Conservation (phyloP, 805 yeast species). For the Clavispora asparagi region DNA sequence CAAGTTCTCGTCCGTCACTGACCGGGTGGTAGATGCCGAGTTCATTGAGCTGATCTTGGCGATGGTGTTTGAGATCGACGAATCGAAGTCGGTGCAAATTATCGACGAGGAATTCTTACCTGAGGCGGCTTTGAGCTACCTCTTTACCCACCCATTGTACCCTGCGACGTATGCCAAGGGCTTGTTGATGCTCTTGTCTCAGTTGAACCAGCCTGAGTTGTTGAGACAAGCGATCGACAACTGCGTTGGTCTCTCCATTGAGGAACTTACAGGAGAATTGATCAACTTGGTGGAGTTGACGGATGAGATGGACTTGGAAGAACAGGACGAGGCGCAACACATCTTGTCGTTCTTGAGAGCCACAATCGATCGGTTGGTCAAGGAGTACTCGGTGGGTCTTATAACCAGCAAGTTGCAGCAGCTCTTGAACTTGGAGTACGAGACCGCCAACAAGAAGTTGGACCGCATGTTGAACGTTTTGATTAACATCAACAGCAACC, state of each 20-base stretch:
- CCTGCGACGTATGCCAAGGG: constrained; percentile 57
- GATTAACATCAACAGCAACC: constrained; percentile 34
- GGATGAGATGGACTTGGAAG: constrained; percentile 8
- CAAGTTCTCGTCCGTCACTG: constrained; percentile 48
- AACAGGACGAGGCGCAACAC: constrained; percentile 9
- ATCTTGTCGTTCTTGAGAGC: constrained; percentile 10
- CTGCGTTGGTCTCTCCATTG: constrained; percentile 61
- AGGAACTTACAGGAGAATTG: constrained; percentile 60
- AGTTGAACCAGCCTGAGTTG: constrained; percentile 49
- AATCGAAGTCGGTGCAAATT: constrained; percentile 19
- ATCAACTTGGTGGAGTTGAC: constrained; percentile 29
- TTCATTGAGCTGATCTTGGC: constrained; percentile 46
- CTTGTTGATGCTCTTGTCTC: constrained; percentile 45
- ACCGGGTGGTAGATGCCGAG: constrained; percentile 56
- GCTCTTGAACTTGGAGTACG: constrained; percentile 23
- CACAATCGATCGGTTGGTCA: constrained; percentile 53
- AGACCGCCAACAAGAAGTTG: constrained; percentile 25
- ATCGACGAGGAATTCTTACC: constrained; percentile 37
- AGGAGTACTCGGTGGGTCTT: constrained; percentile 56
- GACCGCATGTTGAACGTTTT: constrained; percentile 33
- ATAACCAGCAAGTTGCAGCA: constrained; percentile 47
- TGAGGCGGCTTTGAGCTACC: constrained; percentile 58
- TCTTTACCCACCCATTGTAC: constrained; percentile 83
- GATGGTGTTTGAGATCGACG: constrained; percentile 31
- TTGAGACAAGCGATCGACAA: constrained; percentile 80